Percentiles rank a stretch among this genome's conserved stretches.
Conservation (phyloP, 2,329 filamentous ascomycete species). For the Xylariaceae sp. region DNA sequence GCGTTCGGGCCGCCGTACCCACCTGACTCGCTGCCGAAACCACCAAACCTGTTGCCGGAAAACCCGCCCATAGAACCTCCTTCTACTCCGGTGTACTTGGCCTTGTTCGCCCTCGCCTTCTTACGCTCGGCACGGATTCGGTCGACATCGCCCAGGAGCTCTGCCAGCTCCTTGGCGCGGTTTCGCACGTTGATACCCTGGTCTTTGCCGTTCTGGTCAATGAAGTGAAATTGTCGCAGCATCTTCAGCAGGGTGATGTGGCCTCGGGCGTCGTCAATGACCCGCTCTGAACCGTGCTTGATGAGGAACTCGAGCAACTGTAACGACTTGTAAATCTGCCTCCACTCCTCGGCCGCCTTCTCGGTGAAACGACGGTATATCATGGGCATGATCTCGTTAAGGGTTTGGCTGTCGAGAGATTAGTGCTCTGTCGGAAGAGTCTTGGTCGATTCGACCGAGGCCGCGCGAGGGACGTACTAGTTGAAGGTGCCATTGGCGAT, state of each 20-base stretch:
- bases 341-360: conserved; percentile 96
- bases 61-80: conserved; percentile 65
- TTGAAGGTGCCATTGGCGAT: conserved; percentile 97
- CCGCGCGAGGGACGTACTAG: conserved; percentile 62
- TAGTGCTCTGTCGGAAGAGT: conserved; percentile 1
- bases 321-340: conserved; percentile 97
- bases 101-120: conserved; percentile 84
- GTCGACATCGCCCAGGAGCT: conserved; percentile 90
- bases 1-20: conserved; percentile 57
- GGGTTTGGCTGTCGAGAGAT: conserved; percentile 64
- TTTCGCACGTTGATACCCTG: conserved; percentile 98
- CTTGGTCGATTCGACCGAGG: background rate
- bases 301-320: conserved; percentile 95
- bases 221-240: conserved; percentile 97
- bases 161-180: conserved; percentile 89
- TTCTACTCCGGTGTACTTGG: conserved; percentile 94
- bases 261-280: conserved; percentile 93
- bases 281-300: conserved; percentile 96
- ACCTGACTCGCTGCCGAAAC: conserved; percentile 84
- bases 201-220: conserved; percentile 94
- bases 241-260: conserved; percentile 96
- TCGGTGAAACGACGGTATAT: conserved; percentile 99
- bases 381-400: conserved; percentile 99
- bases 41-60: conserved; percentile 66
- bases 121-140: conserved; percentile 78